Percentiles rank a stretch among this genome's conserved stretches.
phyloP scores from a whole-genome alignment of 768 basidiomycete genomes.

The Rhodotorula paludigena region DNA sequence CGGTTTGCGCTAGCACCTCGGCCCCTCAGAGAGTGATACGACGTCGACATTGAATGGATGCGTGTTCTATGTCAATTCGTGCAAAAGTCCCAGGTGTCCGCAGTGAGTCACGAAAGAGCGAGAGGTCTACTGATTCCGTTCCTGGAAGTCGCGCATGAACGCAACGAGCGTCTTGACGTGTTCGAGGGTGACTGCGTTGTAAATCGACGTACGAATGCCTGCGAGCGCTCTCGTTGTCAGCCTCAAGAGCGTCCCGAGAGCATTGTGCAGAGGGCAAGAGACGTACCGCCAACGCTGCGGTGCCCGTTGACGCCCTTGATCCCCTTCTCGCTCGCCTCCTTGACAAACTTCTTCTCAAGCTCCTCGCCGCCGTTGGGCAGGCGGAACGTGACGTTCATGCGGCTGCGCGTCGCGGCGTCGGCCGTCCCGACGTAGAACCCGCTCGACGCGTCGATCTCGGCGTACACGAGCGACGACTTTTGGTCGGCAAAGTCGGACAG shows the following conservation, averaged over 20 bases:
- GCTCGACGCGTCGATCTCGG: conserved; percentile 59
- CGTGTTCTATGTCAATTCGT: too few species aligned
- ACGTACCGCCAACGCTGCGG: conserved; percentile 57
- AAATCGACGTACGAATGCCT: conserved; percentile 78
- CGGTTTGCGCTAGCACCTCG: too few species aligned
- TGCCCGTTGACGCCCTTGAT: conserved; percentile 90
- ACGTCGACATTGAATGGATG: too few species aligned
- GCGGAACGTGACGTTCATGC: conserved; percentile 93
- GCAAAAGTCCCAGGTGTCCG: too few species aligned
- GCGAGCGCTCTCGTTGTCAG: not conserved
- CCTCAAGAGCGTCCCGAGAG: too few species aligned
- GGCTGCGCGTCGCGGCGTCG: conserved; percentile 65
- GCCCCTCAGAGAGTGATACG: too few species aligned
- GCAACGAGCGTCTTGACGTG: conserved; percentile 56
- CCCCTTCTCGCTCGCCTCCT: conserved; percentile 69
- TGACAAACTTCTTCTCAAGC: conserved; percentile 66
- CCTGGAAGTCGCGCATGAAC: conserved; percentile 49
- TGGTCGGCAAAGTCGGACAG: conserved; percentile 41
- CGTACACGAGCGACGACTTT: conserved; percentile 76
- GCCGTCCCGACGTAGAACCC: conserved; percentile 72
- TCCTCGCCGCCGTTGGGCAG: conserved; percentile 62
- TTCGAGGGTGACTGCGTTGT: conserved; percentile 79
- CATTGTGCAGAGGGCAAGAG: not conserved
- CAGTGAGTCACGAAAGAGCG: too few species aligned
- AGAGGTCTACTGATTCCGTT: too few species aligned